Percentiles rank a stretch among this genome's conserved stretches.
phyloP scores from a whole-genome alignment of 805 yeast species.

The Ogataea allantospora region DNA sequence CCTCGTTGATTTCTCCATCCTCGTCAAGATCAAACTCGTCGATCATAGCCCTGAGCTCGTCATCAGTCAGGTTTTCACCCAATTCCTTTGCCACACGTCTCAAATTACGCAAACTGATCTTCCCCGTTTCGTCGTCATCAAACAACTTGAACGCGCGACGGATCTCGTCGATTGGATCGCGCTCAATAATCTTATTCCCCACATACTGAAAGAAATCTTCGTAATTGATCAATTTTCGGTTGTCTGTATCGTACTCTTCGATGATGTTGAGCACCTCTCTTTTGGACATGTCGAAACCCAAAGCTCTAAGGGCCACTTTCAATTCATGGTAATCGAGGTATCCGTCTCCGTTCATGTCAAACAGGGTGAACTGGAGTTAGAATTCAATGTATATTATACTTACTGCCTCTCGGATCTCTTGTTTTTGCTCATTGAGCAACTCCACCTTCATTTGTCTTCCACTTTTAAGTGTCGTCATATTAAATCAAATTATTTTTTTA shows the following conservation, averaged over 20 bases:
- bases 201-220: conserved; percentile 81
- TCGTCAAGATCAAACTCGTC: conserved; percentile 96
- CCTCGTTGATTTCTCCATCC: conserved; percentile 91
- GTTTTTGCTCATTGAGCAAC: conserved; percentile 80
- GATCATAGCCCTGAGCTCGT: conserved; percentile 93
- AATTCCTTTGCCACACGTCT: conserved; percentile 88
- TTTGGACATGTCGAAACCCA: conserved; percentile 83
- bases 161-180: conserved; percentile 94
- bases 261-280: conserved; percentile 73
- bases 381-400: conserved; percentile 18
- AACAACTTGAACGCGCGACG: conserved; percentile 84
- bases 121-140: conserved; percentile 86
- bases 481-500: conserved; percentile 1
- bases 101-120: conserved; percentile 75
- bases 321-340: conserved; percentile 87
- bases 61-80: conserved; percentile 90
- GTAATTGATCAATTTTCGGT: conserved; percentile 66
- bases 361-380: conserved; percentile 56
- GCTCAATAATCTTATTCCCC: conserved; percentile 74
- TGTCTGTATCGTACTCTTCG: conserved; percentile 77
- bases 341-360: conserved; percentile 92
- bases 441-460: conserved; percentile 54
- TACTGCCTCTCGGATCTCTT: conserved; percentile 85
- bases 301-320: conserved; percentile 89
- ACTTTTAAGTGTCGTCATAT: conserved; percentile 20